phyloP scores from a whole-genome alignment of 2,329 filamentous ascomycete species.

The Celoporthe dispersa region DNA sequence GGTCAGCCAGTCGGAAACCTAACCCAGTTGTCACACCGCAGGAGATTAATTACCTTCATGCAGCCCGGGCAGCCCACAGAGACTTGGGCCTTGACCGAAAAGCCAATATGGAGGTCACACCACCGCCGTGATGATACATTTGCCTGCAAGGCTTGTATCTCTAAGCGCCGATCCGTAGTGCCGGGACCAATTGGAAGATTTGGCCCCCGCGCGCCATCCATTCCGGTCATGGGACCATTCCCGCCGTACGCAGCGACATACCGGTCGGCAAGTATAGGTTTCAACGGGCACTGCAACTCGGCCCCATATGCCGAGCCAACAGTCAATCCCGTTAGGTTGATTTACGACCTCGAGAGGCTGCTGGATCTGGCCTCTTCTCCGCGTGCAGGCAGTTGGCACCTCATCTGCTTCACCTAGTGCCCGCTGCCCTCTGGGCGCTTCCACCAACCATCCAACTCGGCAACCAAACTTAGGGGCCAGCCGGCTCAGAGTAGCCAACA shows the following conservation, averaged over 20 bases:
- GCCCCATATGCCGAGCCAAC: slow-evolving; percentile 7
- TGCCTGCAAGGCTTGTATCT: neutral
- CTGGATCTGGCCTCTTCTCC: neutral
- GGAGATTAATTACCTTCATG: neutral
- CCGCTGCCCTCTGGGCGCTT: slow-evolving; percentile 18
- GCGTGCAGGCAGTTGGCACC: neutral
- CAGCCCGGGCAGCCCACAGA: neutral
- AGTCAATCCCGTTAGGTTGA: neutral
- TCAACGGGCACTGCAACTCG: slow-evolving; percentile 2
- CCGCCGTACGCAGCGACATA: neutral
- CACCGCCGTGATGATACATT: neutral
- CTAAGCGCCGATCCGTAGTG: slow-evolving; percentile 4
- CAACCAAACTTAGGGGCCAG: neutral
- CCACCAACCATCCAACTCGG: neutral
- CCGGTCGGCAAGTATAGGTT: neutral
- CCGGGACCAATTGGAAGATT: slow-evolving; percentile 4
- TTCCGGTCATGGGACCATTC: neutral
- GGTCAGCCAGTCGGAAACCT: neutral
- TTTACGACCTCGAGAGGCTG: neutral
- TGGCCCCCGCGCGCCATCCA: neutral
- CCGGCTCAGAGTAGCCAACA: neutral
- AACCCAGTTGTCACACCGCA: neutral
- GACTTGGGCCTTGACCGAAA: neutral
- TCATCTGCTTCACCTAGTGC: neutral
- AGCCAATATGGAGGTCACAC: neutral